These are phyloP conservation scores for Boeremia lycopersici DNA, from an alignment of 2,329 filamentous ascomycete species.

Conservation along the genomic window DNA sequence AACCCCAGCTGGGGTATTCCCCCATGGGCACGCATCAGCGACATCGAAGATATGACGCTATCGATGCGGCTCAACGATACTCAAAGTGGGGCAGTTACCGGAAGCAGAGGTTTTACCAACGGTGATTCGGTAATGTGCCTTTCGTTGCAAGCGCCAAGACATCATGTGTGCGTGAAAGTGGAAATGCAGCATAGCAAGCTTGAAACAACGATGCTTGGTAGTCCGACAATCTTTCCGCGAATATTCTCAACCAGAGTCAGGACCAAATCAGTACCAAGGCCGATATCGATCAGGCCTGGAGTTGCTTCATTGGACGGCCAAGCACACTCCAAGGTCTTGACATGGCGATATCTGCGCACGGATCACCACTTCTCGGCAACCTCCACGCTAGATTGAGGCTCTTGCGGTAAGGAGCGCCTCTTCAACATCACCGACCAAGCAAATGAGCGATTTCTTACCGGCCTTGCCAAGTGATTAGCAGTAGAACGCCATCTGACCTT, in stretches of 20 bases:
- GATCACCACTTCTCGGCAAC: constrained; percentile 10
- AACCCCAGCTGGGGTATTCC: constrained; percentile 7
- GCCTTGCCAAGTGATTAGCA: constrained; percentile 3
- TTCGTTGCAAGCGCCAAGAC: constrained; percentile 7
- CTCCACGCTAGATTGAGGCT: constrained; percentile 16
- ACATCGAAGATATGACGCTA: neutral
- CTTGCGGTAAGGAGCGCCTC: constrained; percentile 8
- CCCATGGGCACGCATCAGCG: constrained; percentile 5
- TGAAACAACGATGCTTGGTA: constrained; percentile 19
- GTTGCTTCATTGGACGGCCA: constrained; percentile 20
- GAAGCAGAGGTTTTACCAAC: neutral
- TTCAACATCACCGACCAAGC: constrained; percentile 3
- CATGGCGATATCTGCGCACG: constrained; percentile 4
- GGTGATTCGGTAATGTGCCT: neutral
- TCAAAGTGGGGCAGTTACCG: constrained; percentile 13
- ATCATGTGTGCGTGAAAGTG: constrained; percentile 4
- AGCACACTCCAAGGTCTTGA: constrained; percentile 15
- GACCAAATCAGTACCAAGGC: constrained; percentile 14
- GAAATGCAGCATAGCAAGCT: constrained; percentile 10
- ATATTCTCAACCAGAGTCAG: constrained; percentile 2
- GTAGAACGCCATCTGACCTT: constrained; percentile 17
- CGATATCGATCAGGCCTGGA: constrained; percentile 9
- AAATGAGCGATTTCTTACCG: constrained; percentile 11
- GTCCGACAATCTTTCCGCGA: constrained; percentile 25
- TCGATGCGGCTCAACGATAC: constrained; percentile 20